These are phyloP conservation scores for Aspergillus quadrilineatus DNA, from an alignment of 2,329 filamentous ascomycete genomes.

Conservation along the genomic window DNA sequence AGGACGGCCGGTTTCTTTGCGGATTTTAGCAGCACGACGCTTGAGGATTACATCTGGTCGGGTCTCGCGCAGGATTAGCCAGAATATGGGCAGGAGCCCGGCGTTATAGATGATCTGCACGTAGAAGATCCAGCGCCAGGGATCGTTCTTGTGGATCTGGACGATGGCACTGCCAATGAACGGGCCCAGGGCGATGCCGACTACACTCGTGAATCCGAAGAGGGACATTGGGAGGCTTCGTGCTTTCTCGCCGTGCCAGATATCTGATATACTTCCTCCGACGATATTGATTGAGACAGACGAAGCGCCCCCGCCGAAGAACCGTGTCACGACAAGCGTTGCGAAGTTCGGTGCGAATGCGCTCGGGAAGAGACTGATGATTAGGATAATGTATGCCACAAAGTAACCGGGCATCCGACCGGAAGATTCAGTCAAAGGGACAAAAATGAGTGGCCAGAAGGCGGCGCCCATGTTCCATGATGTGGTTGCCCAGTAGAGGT, in stretches of 20 bases:
- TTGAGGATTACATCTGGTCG: slow-evolving; percentile 44
- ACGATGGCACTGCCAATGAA: slow-evolving; percentile 45
- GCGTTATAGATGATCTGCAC: slow-evolving; percentile 47
- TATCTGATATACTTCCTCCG: slow-evolving; percentile 36
- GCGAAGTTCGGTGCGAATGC: slow-evolving; percentile 48
- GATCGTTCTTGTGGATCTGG: slow-evolving; percentile 31
- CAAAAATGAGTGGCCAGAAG: slow-evolving; percentile 39
- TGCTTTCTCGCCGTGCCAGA: slow-evolving; percentile 38
- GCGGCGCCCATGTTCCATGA: slow-evolving; percentile 42
- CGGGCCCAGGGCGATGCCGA: slow-evolving; percentile 47
- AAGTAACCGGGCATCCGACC: slow-evolving; percentile 48
- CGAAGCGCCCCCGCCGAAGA: slow-evolving; percentile 46
- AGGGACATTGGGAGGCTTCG: slow-evolving; percentile 46
- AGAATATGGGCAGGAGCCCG: slow-evolving; percentile 42
- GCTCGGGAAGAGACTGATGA: slow-evolving; percentile 44
- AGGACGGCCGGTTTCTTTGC: slow-evolving; percentile 34
- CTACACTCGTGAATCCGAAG: slow-evolving; percentile 45
- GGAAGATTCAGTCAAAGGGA: slow-evolving; percentile 42
- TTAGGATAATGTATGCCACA: slow-evolving; percentile 41
- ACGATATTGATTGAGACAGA: slow-evolving; percentile 46
- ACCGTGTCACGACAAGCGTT: slow-evolving; percentile 45
- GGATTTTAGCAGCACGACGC: slow-evolving; percentile 41
- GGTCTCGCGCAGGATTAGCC: slow-evolving; percentile 43
- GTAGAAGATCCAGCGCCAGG: slow-evolving; percentile 50
- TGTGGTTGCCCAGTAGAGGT: slow-evolving; percentile 35